phyloP scores from a whole-genome alignment of 1,139 yeast genomes.

The Yamadazyma triangularis region DNA sequence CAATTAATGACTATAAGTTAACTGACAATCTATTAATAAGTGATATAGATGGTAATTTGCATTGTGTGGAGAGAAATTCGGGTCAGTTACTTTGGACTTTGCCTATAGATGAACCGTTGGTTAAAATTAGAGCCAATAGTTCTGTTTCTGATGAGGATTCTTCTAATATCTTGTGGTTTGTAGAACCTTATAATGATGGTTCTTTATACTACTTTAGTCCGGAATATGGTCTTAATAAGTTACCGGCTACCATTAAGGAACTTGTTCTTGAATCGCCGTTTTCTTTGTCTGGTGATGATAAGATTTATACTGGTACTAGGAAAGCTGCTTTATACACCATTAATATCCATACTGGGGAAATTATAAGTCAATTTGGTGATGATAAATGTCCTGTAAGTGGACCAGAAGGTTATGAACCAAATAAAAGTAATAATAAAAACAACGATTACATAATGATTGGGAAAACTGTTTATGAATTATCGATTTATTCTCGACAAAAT shows the following conservation, averaged over 20 bases:
- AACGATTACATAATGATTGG: conserved; percentile 42
- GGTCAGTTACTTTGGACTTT: conserved; percentile 82
- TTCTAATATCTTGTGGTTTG: conserved; percentile 61
- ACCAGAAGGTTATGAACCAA: too few species aligned
- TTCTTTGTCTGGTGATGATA: conserved; percentile 75
- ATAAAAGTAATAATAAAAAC: conserved; percentile 2
- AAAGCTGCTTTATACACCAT: conserved; percentile 73
- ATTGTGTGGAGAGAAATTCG: conserved; percentile 72
- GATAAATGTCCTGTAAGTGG: conserved; percentile 30
- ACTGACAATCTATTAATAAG: conserved; percentile 65
- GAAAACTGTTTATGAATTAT: conserved; percentile 44
- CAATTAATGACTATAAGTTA: conserved; percentile 52
- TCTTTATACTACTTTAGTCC: conserved; percentile 81
- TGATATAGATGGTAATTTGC: conserved; percentile 85
- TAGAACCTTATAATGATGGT: conserved; percentile 90
- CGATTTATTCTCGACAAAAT: conserved; percentile 49
- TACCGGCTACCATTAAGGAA: conserved; percentile 79
- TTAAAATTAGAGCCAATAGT: conserved; percentile 36
- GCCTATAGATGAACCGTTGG: conserved; percentile 48
- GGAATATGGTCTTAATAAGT: conserved; percentile 67
- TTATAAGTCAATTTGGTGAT: conserved; percentile 67
- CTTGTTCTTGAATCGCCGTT: conserved; percentile 83
- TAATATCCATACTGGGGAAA: conserved; percentile 71
- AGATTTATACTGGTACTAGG: conserved; percentile 83
- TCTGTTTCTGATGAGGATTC: conserved; percentile 5